Evolutionary conservation across 768 basidiomycete genomes (phyloP), one percentile per base, ranked within the genome.

Genomic region (Boletus reticulatus): DNA sequence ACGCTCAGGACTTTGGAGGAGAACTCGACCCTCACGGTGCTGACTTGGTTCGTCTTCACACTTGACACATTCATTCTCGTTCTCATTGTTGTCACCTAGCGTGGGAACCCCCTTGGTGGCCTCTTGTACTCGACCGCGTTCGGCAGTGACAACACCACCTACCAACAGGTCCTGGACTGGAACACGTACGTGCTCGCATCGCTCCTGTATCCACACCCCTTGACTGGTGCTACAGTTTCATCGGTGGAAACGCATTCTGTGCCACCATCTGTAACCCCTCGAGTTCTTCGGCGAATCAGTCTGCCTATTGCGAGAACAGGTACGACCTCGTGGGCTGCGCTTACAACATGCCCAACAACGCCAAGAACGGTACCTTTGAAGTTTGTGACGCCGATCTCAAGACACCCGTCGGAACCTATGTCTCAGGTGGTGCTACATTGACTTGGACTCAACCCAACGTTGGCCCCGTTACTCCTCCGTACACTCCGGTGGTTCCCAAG

Each of bases 61-160:
- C 20, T 51, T 66, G 34, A 5, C 32, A 41, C 42, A 65, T 63
- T 37, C 47, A 52, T 31, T 44, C 19, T 54, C 60, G 16, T 54
- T 50, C 53, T 66, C 29, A 64, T 24, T 22, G 19, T 17, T 3
- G 1, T 14, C 43, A 31, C 43, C 14, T 60, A 87, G 81, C 82
- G 87, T 58, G 92, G 91, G n/a, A 94, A 92, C 74, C 88, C 88
- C 4, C 75, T 89, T 27, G 90, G 90, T 59, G 87, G 83, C 47
- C 68, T 91, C 27, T 54, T 89, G 42, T 92, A 79, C 75, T 83
- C 88, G 0, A 84, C 74, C 56, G 78, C 73, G 12, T 85, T 78
- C 58, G 66, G 59, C 44, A 68, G 75, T 13, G 50, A 78, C 61
- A 79, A 77, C 60, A 65, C 61, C 56, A 70, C 74, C 0, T 76